phyloP scores from a whole-genome alignment of 345 rosid species.

The Sonneratia alba region DNA sequence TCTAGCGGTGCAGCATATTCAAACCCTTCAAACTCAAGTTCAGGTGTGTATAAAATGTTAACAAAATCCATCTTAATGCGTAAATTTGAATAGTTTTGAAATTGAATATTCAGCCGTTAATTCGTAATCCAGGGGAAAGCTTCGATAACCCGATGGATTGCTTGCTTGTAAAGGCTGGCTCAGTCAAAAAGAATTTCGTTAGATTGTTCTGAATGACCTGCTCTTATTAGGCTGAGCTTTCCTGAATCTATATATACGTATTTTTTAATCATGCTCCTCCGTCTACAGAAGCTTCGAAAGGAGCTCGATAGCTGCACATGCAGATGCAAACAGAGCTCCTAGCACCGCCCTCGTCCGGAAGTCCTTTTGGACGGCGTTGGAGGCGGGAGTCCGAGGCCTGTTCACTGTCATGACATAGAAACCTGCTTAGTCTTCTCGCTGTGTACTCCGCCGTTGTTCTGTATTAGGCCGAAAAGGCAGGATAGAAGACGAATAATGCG shows the following conservation, averaged over 20 bases:
- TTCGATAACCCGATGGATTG: background rate
- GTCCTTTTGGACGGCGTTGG: background rate
- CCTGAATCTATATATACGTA: background rate
- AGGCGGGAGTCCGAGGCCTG: background rate
- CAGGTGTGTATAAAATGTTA: conserved; percentile 38
- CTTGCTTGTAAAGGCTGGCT: background rate
- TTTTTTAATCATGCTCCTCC: background rate
- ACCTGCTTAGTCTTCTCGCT: too few relatives aligned
- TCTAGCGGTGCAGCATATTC: conserved; percentile 90
- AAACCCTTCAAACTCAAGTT: conserved; percentile 82
- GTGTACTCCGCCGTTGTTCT: too few relatives aligned
- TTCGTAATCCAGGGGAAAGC: background rate
- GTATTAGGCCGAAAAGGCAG: too few relatives aligned
- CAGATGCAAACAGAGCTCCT: conserved; percentile 49
- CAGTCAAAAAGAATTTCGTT: too few relatives aligned
- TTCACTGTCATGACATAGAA: too few relatives aligned
- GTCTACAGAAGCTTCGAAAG: conserved; percentile 52
- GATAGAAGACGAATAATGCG: too few relatives aligned
- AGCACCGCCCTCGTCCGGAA: background rate
- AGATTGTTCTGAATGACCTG: too few relatives aligned
- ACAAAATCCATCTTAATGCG: background rate
- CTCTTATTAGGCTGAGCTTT: background rate
- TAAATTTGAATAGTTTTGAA: background rate
- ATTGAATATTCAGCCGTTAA: background rate
- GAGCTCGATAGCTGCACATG: conserved; percentile 66